These are phyloP conservation scores for Citrus mangshanensis DNA, from an alignment of 345 rosid genomes.

Conservation along the genomic window DNA sequence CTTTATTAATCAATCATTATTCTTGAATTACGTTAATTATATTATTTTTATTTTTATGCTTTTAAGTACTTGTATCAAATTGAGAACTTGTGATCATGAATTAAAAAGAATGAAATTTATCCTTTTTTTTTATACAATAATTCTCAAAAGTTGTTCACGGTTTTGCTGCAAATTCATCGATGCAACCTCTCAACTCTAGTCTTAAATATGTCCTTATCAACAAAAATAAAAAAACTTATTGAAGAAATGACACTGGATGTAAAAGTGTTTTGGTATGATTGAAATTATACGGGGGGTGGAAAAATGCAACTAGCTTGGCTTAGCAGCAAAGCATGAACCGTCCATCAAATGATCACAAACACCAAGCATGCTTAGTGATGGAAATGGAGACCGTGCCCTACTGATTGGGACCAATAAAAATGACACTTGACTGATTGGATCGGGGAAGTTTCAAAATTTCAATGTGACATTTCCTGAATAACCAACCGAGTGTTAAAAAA, in stretches of 20 bases:
- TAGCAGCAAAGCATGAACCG: slow-evolving; percentile 19
- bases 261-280: too few species aligned
- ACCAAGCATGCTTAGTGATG: neutral
- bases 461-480: neutral
- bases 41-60: rapidly evolving
- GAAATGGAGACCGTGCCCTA: neutral
- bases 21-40: too few species aligned
- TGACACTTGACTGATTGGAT: too few species aligned
- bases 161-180: too few species aligned
- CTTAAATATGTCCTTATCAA: neutral
- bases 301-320: slow-evolving; percentile 6
- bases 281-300: neutral
- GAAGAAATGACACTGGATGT: neutral
- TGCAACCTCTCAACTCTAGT: too few species aligned
- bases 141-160: too few species aligned
- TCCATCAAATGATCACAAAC: neutral
- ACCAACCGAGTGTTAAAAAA: neutral
- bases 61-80: too few species aligned
- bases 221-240: neutral
- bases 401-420: neutral
- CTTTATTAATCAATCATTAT: too few species aligned
- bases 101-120: too few species aligned
- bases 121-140: too few species aligned
- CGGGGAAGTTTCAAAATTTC: neutral
- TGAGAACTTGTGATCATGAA: too few species aligned